A percentile compares a stretch with the other conserved stretches of the same genome.
Conservation (phyloP, 2,329 filamentous ascomycete species). For the Aspergillus tamarii region DNA sequence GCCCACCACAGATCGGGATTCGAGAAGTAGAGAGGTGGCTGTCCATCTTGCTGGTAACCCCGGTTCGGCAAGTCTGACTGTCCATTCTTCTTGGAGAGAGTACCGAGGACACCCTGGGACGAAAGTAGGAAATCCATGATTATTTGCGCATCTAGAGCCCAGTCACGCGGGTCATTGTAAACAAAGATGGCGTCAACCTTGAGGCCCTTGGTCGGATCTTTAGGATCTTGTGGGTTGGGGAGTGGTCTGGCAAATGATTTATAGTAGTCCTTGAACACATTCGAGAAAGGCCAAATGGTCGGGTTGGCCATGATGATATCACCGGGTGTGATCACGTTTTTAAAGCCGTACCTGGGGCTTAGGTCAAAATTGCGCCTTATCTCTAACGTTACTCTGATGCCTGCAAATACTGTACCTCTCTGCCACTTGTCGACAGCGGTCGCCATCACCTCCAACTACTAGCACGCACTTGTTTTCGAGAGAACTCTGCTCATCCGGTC, state of each 20-base stretch:
- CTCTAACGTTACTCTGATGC: background rate
- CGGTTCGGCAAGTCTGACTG: conserved; percentile 65
- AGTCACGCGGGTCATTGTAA: conserved; percentile 95
- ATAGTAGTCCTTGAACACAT: conserved; percentile 66
- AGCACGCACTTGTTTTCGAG: conserved; percentile 69
- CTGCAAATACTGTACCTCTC: conserved; percentile 54
- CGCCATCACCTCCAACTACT: conserved; percentile 71
- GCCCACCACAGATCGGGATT: conserved; percentile 93
- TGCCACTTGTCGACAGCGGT: conserved; percentile 72
- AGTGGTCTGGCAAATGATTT: conserved; percentile 46
- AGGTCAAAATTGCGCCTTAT: background rate
- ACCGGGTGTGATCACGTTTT: conserved; percentile 78
- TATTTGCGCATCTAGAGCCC: conserved; percentile 86
- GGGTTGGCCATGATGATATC: conserved; percentile 79
- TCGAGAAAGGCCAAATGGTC: conserved; percentile 80
- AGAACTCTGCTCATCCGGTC: conserved; percentile 56
- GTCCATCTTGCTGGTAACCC: conserved; percentile 81
- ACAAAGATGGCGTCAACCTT: conserved; percentile 91
- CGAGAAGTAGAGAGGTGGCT: conserved; percentile 82
- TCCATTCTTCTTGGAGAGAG: conserved; percentile 73
- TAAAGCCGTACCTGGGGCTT: conserved; percentile 67
- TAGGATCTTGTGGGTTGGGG: conserved; percentile 38
- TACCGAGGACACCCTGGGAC: conserved; percentile 76
- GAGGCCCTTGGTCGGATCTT: conserved; percentile 56
- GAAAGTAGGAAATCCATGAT: conserved; percentile 84